Conservation (phyloP, 768 basidiomycete species). For the Lentinula lateritia region DNA sequence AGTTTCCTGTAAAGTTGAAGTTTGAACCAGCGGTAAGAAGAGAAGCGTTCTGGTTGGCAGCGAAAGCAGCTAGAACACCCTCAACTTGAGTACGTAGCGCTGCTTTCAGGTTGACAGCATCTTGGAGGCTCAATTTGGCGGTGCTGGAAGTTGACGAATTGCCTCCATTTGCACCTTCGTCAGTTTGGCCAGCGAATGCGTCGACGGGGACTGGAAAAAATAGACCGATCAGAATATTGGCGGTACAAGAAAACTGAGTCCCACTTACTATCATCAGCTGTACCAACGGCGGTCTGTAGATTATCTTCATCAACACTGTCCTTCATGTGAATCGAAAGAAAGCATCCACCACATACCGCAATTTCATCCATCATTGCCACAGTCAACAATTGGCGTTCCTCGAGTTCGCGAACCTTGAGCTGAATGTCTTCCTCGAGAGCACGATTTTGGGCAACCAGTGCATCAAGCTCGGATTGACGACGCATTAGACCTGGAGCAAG, state of each 20-base stretch:
- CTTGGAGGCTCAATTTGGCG: slow-evolving; percentile 13
- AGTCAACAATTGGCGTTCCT: slow-evolving; percentile 14
- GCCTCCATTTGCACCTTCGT: slow-evolving; percentile 14
- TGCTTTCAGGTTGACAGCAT: slow-evolving; percentile 19
- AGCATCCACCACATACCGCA: slow-evolving; percentile 6
- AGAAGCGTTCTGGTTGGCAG: slow-evolving; percentile 4
- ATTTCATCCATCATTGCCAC: slow-evolving; percentile 18
- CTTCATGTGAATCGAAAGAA: not conserved
- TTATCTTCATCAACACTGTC: not conserved
- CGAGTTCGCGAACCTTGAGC: slow-evolving; percentile 9
- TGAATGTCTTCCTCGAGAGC: slow-evolving; percentile 5
- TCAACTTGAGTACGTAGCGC: slow-evolving; percentile 15
- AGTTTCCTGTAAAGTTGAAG: slow-evolving; percentile 5
- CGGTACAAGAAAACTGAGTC: not conserved
- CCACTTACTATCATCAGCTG: slow-evolving; percentile 14
- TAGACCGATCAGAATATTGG: not conserved
- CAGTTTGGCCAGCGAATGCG: slow-evolving; percentile 16
- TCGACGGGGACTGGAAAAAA: slow-evolving; percentile 19
- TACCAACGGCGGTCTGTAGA: slow-evolving; percentile 15
- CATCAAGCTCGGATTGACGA: slow-evolving; percentile 6
- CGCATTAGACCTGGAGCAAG: not conserved
- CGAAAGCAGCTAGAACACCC: not conserved
- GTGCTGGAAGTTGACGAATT: slow-evolving; percentile 14
- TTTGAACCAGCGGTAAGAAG: not conserved
- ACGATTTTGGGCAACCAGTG: slow-evolving; percentile 10